Evolutionary conservation across 768 basidiomycete species (phyloP), one percentile per base, ranked within the genome.

Genomic region (Cyathus striatus): DNA sequence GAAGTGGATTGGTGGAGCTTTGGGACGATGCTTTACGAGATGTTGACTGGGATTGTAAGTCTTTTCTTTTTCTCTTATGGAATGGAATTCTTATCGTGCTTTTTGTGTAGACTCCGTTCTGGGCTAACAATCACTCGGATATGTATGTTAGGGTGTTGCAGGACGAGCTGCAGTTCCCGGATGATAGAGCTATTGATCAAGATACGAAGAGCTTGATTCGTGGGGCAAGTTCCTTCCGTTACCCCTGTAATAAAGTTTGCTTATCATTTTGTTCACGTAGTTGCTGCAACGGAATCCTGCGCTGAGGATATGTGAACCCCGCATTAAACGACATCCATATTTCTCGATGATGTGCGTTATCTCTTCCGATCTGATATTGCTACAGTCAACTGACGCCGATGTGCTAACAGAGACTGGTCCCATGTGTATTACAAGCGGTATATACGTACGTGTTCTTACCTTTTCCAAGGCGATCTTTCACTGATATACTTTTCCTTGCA

Each of bases 1-100:
- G 90, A 93, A 51, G 91, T 95, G 17, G 95, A 98, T 60, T 95
- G 92, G 90, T 99, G 93, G 94, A 90, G 86, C 50, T 87, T 95
- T 55, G 95, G 95, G 25, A 97, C 95, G 48, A 95, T 98, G 88
- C 66, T 98, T 46, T 92, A 90, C 60, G 95, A 98, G 70, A 95
- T 96, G 87, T 68, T 98, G 64, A 89, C 90, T 27, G 95, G 95
- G 21, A 87, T 94, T 50, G 93, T 94, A 62, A 71, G 86, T 81
- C 34, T 45, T 37, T 41, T 42, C 23, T 54, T 36, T 42, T 54
- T n/a, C 39, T 37, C 49, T 23, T 37, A 22, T 40, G 34, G 5
- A 36, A 48, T 43, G 38, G 40, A 38, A 42, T 49, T 45, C 36
- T 37, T 44, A 43, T 44, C 3, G 46, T 40, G 48, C 32, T 52